Evolutionary conservation across 2,329 filamentous ascomycete genomes (phyloP), one percentile per base, ranked within the genome.

Genomic region (Chalaropsis ovoidea): DNA sequence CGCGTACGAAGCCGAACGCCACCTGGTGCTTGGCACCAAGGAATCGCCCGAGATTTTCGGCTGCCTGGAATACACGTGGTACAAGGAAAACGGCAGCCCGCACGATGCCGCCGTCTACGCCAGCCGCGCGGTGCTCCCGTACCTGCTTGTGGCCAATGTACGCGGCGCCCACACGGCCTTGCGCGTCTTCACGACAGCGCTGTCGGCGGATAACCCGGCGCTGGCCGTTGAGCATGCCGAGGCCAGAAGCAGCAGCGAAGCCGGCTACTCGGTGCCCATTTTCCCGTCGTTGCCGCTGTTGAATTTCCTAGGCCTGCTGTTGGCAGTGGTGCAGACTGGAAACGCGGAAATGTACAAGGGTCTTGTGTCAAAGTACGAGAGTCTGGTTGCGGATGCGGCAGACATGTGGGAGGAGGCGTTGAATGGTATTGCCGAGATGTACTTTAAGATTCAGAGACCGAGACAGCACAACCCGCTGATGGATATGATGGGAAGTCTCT

Each of bases 401-500:
- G 80, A 81, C 13, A 45, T 54, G 17, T 97, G 93, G 93, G 84
- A 86, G 42, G 91, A 90, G 73, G 82, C 90, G 27, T 78, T 99
- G 68, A 87, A 91, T 70, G 86, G 90, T 75, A 86, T 99, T 71
- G 93, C 88, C 61, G 93, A 99, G 78, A 92, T 96, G 84, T 99
- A 97, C 79, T 99, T 99, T 77, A 86, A 86, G 43, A 95, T 99
- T 74, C 84, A 86, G 77, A 87, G 91, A 73, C 93, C 92, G 60
- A 83, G 88, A 72, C 90, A 96, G 78, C 88, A 87, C 69, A 97
- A 97, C 75, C 92, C 92, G 2, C 79, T 99, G 75, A 85, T 97
- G 76, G 94, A 99, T 74, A 97, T 99, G 92, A 95, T 99, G 89
- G 92, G 91, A 61, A 92, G 86, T 69, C 84, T 99, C 80, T 89